Evolutionary conservation across 768 basidiomycete genomes (phyloP), one percentile per base, ranked within the genome.

Genomic region (Psilocybe cyanescens): DNA sequence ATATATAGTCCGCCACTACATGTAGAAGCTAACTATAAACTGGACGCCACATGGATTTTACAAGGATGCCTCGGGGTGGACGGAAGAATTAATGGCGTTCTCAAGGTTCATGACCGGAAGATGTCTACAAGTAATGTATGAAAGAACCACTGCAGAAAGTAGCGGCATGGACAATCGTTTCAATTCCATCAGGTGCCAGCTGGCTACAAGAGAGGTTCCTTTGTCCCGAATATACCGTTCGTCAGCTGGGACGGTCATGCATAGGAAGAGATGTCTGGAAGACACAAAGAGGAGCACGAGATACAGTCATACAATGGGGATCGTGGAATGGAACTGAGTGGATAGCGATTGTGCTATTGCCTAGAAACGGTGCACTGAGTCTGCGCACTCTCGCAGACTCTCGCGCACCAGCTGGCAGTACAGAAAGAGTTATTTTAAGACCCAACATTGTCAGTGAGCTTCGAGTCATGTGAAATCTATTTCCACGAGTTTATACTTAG

Each of bases 21-120:
- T 39, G 33, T 28, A 35, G 17, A 57, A 39, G 45, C 56, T 57
- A 57, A 48, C 56, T 47, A 57, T 57, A 57, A 57, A 37, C 29
- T 17, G 6, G 35, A n/a, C 45, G 46, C 56, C 56, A 48, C 47
- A 48, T 57, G 56, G 56, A n/a, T 16, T 5, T 14, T 17, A 5
- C 24, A 14, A 48, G 39, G 46, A 30, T 17, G 28, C 14, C 28
- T n/a, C 29, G 46, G 31, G 24, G 35, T 16, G 45, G 31, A 33
- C 56, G 56, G 56, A 48, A 57, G 31, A 56, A 59, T 46, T 52
- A 16, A 11, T 29, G 39, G 19, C 16, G 41, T 59, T 59, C 49
- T 59, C 9, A 8, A 52, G 49, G 39, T 39, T 16, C 9, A 30
- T 48, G 33, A n/a, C 45, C 47, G 24, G 56, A 19, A 19, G 24